Base-by-base conservation (phyloP, 2,329 filamentous ascomycete genomes). In the Hypomyces perniciosus region DNA sequence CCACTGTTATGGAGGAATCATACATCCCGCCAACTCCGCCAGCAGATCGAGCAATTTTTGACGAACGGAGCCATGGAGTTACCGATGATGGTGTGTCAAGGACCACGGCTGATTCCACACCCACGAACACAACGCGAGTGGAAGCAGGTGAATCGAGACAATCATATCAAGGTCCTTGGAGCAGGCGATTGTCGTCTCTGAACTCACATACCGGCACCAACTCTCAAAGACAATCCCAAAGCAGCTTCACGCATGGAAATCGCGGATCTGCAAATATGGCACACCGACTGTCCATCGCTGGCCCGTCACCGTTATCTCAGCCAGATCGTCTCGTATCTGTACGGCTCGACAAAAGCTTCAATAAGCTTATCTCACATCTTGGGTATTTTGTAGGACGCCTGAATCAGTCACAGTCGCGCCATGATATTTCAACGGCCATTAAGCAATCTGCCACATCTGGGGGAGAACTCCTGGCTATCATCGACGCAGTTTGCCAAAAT, bases 321-420 rank as follows among this genome's bases (percentile, higher is more conserved):
- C 81, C 84, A 55, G 80, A 84, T 54, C 86, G 88, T 61, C 76
- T 96, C 53, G 88, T 93, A 33, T 96, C 91, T 2, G 87, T 91
- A 66, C 85, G 85, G 59, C 79, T 97, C 44, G 86, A 83, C 61
- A 76, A 80, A 45, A 87, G 84, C 46, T 90, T 96, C 70, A 91
- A 97, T 70, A 82, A 81, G 6, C 96, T 97, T 62, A 74, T 99
- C 48, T 93, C 91, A 6, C 87, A 91, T 63, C 81, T 99, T 46
- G 92, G 89, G 46, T 95, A 90, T 4, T 96, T 97, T 66, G 92
- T 97, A 65, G 93, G 93, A 12, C 78, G 83, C 35, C 78, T 96
- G 50, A 90, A 96, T 67, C 90, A 96, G 65, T 93, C 91, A n/a
- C 86, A 93, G 55, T 93, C 90, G 6, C 86, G 90, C 7, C 82